These are phyloP conservation scores for Tuber microsphaerosporum DNA, from an alignment of 495 filamentous ascomycete species.

Conservation along the genomic window DNA sequence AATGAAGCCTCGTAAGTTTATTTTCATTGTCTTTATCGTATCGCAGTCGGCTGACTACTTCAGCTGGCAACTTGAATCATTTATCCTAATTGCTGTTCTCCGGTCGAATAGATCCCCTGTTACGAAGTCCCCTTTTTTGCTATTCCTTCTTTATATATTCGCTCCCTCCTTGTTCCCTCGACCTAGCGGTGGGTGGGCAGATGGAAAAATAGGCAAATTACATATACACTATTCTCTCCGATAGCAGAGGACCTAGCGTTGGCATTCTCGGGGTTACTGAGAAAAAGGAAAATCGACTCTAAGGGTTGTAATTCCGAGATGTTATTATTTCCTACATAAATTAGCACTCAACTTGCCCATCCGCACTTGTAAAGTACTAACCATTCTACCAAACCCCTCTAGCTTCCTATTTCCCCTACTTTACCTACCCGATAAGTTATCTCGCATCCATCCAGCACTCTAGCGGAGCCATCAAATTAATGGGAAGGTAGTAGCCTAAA, in stretches of 20 bases:
- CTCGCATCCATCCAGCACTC: not conserved
- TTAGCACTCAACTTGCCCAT: not conserved
- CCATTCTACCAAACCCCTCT: not conserved
- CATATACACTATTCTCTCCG: not conserved
- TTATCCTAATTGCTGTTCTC: not conserved
- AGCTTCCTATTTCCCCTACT: not conserved
- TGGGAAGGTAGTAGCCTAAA: no score
- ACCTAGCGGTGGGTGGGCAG: not conserved
- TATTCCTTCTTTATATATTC: no score
- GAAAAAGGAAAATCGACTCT: not conserved
- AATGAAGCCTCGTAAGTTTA: not conserved
- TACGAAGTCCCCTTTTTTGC: no score
- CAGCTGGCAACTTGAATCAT: not conserved
- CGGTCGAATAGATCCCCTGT: no score
- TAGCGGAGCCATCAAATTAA: not conserved
- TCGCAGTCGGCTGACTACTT: not conserved
- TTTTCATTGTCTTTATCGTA: not conserved
- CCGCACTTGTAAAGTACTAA: not conserved
- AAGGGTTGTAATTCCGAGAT: not conserved
- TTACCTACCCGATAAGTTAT: not conserved
- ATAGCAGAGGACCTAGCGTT: not conserved
- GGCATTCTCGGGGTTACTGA: not conserved
- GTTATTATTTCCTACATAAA: not conserved
- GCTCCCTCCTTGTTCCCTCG: not conserved
- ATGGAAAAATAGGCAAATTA: not conserved